These are phyloP conservation scores for Massarina eburnea DNA, from an alignment of 2,329 filamentous ascomycete species.

Conservation along the genomic window DNA sequence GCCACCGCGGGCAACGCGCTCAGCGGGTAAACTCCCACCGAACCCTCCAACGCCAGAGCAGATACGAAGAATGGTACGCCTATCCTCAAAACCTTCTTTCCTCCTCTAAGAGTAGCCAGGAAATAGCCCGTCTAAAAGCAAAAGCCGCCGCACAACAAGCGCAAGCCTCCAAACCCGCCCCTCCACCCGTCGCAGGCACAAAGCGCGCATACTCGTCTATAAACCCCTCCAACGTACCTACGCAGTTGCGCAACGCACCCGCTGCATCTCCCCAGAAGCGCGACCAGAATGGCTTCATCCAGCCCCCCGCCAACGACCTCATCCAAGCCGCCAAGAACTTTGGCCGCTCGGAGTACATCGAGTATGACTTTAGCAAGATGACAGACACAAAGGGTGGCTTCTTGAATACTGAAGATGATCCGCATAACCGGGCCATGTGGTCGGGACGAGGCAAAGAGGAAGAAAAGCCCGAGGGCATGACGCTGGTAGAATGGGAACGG, in stretches of 20 bases:
- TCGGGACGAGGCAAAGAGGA: slow-evolving; percentile 49
- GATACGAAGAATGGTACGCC: slow-evolving; percentile 56
- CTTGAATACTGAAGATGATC: slow-evolving; percentile 86
- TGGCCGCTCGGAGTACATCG: slow-evolving; percentile 75
- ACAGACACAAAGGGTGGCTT: slow-evolving; percentile 97
- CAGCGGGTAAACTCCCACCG: slow-evolving; percentile 44
- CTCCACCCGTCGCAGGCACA: slow-evolving; percentile 52
- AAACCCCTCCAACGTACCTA: slow-evolving; percentile 55
- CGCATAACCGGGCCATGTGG: slow-evolving; percentile 74
- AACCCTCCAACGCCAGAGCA: slow-evolving; percentile 62
- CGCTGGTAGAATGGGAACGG: slow-evolving; percentile 86
- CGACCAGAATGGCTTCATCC: slow-evolving; percentile 41
- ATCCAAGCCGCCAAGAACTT: slow-evolving; percentile 85
- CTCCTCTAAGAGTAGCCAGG: slow-evolving; percentile 54
- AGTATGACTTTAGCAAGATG: slow-evolving; percentile 98
- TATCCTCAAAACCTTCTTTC: slow-evolving; percentile 1
- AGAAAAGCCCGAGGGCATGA: slow-evolving; percentile 83
- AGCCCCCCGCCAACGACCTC: slow-evolving; percentile 46
- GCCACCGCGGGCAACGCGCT: slow-evolving; percentile 47
- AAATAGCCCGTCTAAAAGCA: slow-evolving; percentile 83
- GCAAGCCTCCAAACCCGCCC: slow-evolving; percentile 25
- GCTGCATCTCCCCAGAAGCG: slow-evolving; percentile 48
- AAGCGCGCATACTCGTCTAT: slow-evolving; percentile 74
- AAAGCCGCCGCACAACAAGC: slow-evolving; percentile 71
- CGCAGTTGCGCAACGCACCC: slow-evolving; percentile 65